Conservation (phyloP, 148 eudicot species). For the Persicaria tinctoria region DNA sequence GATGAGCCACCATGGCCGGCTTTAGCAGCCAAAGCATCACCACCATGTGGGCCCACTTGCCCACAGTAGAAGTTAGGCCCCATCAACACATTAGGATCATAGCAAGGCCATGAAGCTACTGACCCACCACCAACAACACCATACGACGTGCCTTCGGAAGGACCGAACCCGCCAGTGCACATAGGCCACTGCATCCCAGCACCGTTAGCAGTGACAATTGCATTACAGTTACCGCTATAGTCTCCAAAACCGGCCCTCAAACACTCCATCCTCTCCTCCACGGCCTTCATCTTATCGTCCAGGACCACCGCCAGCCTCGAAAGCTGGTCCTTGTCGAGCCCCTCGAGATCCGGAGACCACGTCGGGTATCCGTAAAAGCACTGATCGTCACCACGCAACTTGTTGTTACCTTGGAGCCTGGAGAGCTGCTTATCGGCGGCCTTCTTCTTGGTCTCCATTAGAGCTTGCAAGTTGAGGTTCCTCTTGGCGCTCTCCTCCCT, state of each 20-base stretch:
- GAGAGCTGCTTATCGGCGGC: too few species aligned
- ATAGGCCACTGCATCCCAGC: not conserved
- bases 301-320: not conserved
- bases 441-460: not conserved
- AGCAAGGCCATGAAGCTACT: not conserved
- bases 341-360: not conserved
- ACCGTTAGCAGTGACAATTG: not conserved
- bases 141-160: not conserved
- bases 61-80: not conserved
- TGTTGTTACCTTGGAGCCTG: not conserved
- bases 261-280: not conserved
- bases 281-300: not conserved
- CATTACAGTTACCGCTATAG: not conserved
- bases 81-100: not conserved
- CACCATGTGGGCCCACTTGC: not conserved
- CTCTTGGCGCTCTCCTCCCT: constrained; percentile 2
- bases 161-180: not conserved
- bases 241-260: not conserved
- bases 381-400: too few species aligned
- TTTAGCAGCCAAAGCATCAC: too few species aligned
- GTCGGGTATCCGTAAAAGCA: not conserved
- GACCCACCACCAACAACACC: not conserved
- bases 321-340: not conserved
- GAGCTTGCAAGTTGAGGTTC: not conserved
- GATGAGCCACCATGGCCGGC: not conserved